Conservation (phyloP, 2,329 filamentous ascomycete species). For the Aulographum hederae region DNA sequence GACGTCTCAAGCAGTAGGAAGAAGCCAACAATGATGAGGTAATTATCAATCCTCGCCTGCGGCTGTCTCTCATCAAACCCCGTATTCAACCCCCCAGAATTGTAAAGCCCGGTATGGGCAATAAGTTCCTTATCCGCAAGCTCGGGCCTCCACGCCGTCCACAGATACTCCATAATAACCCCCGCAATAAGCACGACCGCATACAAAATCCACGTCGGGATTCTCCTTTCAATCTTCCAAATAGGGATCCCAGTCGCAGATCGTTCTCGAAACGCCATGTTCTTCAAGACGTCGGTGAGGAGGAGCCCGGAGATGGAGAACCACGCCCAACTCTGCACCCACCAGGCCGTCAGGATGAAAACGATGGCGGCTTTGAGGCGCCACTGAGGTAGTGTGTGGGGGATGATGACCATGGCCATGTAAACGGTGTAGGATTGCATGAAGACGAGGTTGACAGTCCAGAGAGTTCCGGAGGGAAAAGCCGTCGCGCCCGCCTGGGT, state of each 20-base stretch:
- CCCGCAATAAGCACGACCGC: constrained; percentile 17
- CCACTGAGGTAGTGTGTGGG: constrained; percentile 20
- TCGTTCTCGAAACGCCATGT: too few species aligned
- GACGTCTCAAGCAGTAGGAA: constrained; percentile 23
- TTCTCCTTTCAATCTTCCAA: too few species aligned
- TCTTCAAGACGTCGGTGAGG: too few species aligned
- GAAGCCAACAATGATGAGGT: constrained; percentile 23
- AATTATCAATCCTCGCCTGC: constrained; percentile 23
- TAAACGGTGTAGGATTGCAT: constrained; percentile 29
- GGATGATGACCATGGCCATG: constrained; percentile 28
- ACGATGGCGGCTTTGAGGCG: too few species aligned
- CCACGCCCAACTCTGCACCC: too few species aligned
- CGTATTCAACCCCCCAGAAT: constrained; percentile 17
- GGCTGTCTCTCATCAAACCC: constrained; percentile 16
- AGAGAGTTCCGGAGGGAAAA: constrained; percentile 27
- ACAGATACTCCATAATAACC: constrained; percentile 23
- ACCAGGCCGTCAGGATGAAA: too few species aligned
- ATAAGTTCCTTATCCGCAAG: constrained; percentile 18
- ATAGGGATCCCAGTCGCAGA: too few species aligned
- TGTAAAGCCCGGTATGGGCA: constrained; percentile 24
- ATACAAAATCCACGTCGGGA: too few species aligned
- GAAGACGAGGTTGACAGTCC: constrained; percentile 26
- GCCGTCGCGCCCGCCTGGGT: constrained; percentile 21
- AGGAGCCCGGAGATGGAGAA: too few species aligned
- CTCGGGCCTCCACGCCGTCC: constrained; percentile 20